These are phyloP conservation scores for Dothideomycetes sp. DNA, from an alignment of 2,329 filamentous ascomycete genomes.

Conservation along the genomic window DNA sequence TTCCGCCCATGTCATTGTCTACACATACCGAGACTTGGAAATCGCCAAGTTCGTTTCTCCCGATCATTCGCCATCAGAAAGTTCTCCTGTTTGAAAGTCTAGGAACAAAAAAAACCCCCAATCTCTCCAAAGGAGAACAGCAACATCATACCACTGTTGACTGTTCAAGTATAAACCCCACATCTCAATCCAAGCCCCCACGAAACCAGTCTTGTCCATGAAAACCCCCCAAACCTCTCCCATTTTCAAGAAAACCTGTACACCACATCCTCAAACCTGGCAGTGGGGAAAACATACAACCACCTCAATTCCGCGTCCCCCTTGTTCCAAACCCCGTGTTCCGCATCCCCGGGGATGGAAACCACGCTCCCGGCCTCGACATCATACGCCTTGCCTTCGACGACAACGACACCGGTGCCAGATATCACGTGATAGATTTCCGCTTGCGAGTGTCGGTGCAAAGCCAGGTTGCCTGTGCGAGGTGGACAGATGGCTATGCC, in stretches of 20 bases:
- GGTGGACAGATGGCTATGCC: conserved; percentile 31
- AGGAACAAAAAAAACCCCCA: no score
- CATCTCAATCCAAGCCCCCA: no score
- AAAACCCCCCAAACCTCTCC: no score
- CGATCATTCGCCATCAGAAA: no score
- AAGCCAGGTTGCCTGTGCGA: conserved; percentile 27
- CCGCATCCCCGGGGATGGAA: conserved; percentile 36
- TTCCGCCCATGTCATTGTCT: no score
- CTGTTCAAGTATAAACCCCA: no score
- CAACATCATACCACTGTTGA: no score
- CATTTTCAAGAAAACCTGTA: conserved; percentile 16
- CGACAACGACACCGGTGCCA: conserved; percentile 29
- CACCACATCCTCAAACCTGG: conserved; percentile 11
- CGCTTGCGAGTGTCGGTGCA: conserved; percentile 34
- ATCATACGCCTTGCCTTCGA: conserved; percentile 29
- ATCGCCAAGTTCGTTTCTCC: no score
- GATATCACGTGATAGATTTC: conserved; percentile 37
- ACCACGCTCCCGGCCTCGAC: conserved; percentile 30
- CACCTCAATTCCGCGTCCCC: conserved; percentile 9
- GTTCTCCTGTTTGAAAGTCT: no score
- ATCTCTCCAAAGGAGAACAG: no score
- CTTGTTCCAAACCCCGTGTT: conserved; percentile 30
- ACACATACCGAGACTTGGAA: no score
- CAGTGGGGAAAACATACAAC: conserved; percentile 14
- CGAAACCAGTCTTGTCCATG: no score